Percentiles rank a stretch among this genome's conserved stretches.
phyloP scores from a whole-genome alignment of 2,329 filamentous ascomycete species.

The Venturia aucupariae region DNA sequence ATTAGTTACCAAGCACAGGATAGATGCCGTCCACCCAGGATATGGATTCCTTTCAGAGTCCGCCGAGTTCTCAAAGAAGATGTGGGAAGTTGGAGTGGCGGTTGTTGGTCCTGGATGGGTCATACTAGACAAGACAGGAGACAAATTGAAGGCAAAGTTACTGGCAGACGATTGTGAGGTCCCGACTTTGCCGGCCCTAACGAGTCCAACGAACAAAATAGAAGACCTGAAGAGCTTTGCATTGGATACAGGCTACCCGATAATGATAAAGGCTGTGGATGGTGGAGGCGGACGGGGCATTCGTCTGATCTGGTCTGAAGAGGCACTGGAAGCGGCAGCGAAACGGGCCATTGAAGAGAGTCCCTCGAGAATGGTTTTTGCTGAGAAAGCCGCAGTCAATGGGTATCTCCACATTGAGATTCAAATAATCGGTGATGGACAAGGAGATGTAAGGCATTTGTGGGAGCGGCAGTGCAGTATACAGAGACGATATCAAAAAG shows the following conservation, averaged over 20 bases:
- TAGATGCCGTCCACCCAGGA: slow-evolving; percentile 50
- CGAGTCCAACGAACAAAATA: slow-evolving; percentile 33
- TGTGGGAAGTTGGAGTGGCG: slow-evolving; percentile 39
- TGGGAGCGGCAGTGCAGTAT: slow-evolving; percentile 55
- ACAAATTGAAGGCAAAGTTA: slow-evolving; percentile 45
- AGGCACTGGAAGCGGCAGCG: slow-evolving; percentile 37
- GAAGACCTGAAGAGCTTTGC: slow-evolving; percentile 49
- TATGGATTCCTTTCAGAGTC: slow-evolving; percentile 56
- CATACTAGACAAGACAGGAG: slow-evolving; percentile 46
- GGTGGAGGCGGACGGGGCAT: slow-evolving; percentile 54
- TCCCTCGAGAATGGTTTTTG: slow-evolving; percentile 48
- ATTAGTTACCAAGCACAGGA: slow-evolving; percentile 39
- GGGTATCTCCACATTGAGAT: slow-evolving; percentile 53
- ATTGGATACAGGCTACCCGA: slow-evolving; percentile 40
- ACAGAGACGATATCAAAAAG: slow-evolving; percentile 52
- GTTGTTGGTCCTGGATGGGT: slow-evolving; percentile 50
- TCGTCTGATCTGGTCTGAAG: slow-evolving; percentile 38
- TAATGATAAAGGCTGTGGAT: slow-evolving; percentile 58
- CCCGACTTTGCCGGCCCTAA: slow-evolving; percentile 42
- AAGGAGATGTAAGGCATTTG: slow-evolving; percentile 43
- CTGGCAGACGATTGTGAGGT: slow-evolving; percentile 45
- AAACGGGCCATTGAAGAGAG: slow-evolving; percentile 48
- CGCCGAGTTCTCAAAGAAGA: slow-evolving; percentile 38
- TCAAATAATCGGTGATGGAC: slow-evolving; percentile 50
- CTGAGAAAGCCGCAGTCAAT: slow-evolving; percentile 53